These are phyloP conservation scores for Alnus rubra DNA, from an alignment of 306 rosid genomes.

Conservation along the genomic window DNA sequence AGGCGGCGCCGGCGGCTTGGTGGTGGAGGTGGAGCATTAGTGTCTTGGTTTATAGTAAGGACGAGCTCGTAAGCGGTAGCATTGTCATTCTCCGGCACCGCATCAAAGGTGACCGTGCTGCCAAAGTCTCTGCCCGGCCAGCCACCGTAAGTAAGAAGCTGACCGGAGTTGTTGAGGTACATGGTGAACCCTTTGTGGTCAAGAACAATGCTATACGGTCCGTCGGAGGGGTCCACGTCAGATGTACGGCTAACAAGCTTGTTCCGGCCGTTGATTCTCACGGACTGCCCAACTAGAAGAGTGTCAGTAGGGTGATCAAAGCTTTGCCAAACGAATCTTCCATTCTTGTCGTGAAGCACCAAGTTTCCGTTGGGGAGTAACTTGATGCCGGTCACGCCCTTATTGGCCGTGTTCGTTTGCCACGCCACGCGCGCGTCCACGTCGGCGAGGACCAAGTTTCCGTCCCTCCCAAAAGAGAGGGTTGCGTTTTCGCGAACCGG, in stretches of 20 bases:
- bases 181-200: constrained; percentile 22
- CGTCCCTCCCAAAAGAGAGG: constrained; percentile 17
- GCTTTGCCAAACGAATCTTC: constrained; percentile 39
- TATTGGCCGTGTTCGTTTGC: constrained; percentile 43
- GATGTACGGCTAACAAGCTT: constrained; percentile 17
- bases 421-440: constrained; percentile 27
- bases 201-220: constrained; percentile 30
- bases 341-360: constrained; percentile 31
- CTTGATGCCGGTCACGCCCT: constrained; percentile 30
- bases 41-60: neutral
- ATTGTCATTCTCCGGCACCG: constrained; percentile 1
- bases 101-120: constrained; percentile 21
- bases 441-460: constrained; percentile 35
- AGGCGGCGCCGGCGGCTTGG: constrained; percentile 5
- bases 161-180: constrained; percentile 29
- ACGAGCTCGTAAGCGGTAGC: constrained; percentile 30
- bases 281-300: neutral
- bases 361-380: constrained; percentile 33
- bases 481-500: too few relatives aligned
- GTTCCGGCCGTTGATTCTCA: constrained; percentile 16
- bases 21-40: neutral
- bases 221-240: constrained; percentile 27
- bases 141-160: constrained; percentile 35
- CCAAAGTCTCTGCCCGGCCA: constrained; percentile 17
- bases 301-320: neutral